These are phyloP conservation scores for Tylopilus plumbeoviolaceoides DNA, from an alignment of 768 basidiomycete genomes.

Conservation along the genomic window DNA sequence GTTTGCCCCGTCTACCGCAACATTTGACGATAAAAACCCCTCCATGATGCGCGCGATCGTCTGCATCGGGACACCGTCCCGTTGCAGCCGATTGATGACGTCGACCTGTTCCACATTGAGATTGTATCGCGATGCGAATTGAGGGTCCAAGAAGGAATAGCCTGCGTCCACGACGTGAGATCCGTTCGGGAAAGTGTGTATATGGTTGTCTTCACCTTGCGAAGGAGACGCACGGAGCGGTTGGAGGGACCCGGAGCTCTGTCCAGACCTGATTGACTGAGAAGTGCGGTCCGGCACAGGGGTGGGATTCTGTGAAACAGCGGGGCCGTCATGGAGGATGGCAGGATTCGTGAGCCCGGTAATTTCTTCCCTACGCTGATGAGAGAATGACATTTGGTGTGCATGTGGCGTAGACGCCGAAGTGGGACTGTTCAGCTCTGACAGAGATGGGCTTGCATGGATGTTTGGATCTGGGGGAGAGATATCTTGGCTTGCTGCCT, in stretches of 20 bases:
- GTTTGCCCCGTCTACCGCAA: background rate
- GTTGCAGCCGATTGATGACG: slow-evolving; percentile 9
- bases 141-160: background rate
- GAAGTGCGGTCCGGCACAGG: background rate
- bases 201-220: background rate
- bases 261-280: background rate
- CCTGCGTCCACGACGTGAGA: background rate
- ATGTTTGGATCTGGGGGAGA: background rate
- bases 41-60: slow-evolving; percentile 16
- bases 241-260: background rate
- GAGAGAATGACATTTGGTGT: background rate
- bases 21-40: background rate
- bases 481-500: background rate
- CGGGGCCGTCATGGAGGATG: slow-evolving; percentile 12
- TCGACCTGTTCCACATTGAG: slow-evolving; percentile 16
- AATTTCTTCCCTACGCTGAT: background rate
- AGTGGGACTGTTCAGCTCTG: background rate
- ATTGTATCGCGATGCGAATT: background rate
- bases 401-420: background rate
- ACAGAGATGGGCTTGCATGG: background rate
- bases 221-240: slow-evolving; percentile 5
- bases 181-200: background rate
- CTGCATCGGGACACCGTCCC: slow-evolving; percentile 8
- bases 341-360: slow-evolving; percentile 5
- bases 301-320: background rate